phyloP scores from a whole-genome alignment of 23 red algal species.

The Chondrus crispus region DNA sequence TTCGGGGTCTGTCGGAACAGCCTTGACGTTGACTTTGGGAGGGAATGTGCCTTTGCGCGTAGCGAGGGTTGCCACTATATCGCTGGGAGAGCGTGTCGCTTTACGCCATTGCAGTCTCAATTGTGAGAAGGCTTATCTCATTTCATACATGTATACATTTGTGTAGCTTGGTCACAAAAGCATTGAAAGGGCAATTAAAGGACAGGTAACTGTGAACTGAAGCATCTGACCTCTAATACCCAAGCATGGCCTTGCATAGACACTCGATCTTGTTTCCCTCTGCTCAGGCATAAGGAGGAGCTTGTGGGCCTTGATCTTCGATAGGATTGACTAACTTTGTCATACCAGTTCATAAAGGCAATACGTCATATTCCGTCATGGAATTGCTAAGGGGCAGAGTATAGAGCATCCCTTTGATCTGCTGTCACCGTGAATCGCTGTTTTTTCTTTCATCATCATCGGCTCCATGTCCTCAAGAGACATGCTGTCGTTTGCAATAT shows the following conservation, averaged over 20 bases:
- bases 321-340: background rate
- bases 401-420: constrained; percentile 8
- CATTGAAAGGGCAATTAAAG: constrained; percentile 1
- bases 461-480: constrained; percentile 24
- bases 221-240: background rate
- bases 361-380: constrained; percentile 24
- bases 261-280: constrained; percentile 24
- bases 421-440: constrained; percentile 15
- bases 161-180: constrained; percentile 12
- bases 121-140: background rate
- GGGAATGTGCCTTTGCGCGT: background rate
- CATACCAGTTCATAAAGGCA: background rate
- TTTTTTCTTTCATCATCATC: constrained; percentile 9
- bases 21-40: background rate
- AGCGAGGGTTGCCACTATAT: background rate
- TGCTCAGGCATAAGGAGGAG: background rate
- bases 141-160: background rate
- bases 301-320: constrained; percentile 4
- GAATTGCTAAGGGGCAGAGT: background rate
- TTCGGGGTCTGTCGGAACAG: background rate
- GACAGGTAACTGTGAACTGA: background rate
- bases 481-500: background rate
- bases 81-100: background rate
- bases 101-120: background rate
- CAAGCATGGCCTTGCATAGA: constrained; percentile 9